A percentile compares a stretch with the other conserved stretches of the same genome.
These are phyloP conservation scores for Coprinopsis sp. DNA, from an alignment of 768 basidiomycete species.

Conservation along the genomic window DNA sequence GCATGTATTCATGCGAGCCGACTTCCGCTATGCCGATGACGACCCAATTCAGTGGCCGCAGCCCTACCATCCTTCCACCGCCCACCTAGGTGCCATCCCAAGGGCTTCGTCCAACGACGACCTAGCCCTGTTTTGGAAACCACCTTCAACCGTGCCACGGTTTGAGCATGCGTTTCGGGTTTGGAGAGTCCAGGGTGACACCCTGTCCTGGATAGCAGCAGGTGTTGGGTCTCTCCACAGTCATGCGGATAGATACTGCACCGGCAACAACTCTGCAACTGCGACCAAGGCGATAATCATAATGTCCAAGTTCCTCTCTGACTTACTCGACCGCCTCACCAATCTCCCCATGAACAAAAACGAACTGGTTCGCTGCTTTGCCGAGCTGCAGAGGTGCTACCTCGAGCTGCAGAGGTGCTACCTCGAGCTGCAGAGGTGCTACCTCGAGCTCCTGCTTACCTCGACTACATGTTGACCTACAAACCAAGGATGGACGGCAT, in stretches of 20 bases:
- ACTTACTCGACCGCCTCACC: background rate
- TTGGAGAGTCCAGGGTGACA: too few relatives aligned
- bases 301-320: background rate
- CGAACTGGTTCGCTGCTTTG: slow-evolving; percentile 1
- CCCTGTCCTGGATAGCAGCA: too few relatives aligned
- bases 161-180: too few relatives aligned
- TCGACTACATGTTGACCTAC: slow-evolving; percentile 11
- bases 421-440: slow-evolving; percentile 11
- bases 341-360: background rate
- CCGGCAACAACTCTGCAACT: background rate
- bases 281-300: background rate
- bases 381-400: slow-evolving; percentile 11
- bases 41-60: slow-evolving; percentile 14
- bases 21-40: slow-evolving; percentile 11
- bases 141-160: too few relatives aligned
- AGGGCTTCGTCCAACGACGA: too few relatives aligned
- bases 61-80: slow-evolving; percentile 1
- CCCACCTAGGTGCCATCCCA: slow-evolving; percentile 10
- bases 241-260: background rate
- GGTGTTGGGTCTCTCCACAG: too few relatives aligned
- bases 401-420: slow-evolving; percentile 11
- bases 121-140: too few relatives aligned
- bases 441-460: slow-evolving; percentile 14
- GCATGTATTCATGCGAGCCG: slow-evolving; percentile 6
- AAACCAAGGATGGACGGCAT: slow-evolving; percentile 8